phyloP scores from a whole-genome alignment of 371 early-diverging fungal species.

The Haplosporangium sp. region DNA sequence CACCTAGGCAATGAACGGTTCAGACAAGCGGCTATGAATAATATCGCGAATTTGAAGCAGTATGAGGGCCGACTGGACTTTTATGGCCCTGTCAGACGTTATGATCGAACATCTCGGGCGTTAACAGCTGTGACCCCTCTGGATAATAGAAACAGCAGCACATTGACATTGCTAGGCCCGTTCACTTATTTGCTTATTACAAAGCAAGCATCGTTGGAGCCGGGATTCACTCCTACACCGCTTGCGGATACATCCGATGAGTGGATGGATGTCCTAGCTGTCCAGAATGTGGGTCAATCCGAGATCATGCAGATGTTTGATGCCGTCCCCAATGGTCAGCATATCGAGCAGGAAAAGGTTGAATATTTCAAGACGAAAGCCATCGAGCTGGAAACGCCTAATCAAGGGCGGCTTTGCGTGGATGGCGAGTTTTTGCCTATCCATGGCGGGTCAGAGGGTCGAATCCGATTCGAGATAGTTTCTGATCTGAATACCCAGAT shows the following conservation, averaged over 20 bases:
- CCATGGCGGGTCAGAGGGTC: conserved; percentile 27
- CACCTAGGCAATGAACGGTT: conserved; percentile 52
- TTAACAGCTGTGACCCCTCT: neutral
- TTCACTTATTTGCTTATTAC: conserved; percentile 47
- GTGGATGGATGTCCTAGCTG: conserved; percentile 48
- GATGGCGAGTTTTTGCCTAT: conserved; percentile 49
- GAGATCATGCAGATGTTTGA: conserved; percentile 50
- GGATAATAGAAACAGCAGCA: neutral
- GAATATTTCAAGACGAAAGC: conserved; percentile 39
- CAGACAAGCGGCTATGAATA: conserved; percentile 51
- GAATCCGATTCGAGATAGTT: conserved; percentile 35
- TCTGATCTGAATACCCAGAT: conserved; percentile 28
- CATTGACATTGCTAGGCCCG: conserved; percentile 31
- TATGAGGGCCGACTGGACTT: conserved; percentile 30
- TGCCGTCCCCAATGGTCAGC: conserved; percentile 25
- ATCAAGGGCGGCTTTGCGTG: conserved; percentile 37
- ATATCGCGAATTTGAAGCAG: conserved; percentile 40
- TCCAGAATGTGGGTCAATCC: conserved; percentile 38
- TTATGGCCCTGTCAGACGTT: conserved; percentile 24
- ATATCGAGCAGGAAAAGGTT: conserved; percentile 31
- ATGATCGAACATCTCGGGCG: conserved; percentile 5
- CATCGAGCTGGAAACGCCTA: conserved; percentile 35
- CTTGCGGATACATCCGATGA: conserved; percentile 42
- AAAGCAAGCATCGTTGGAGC: conserved; percentile 50
- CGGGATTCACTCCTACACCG: conserved; percentile 49